These are phyloP conservation scores for Phaseolus coccineus DNA, from an alignment of 331 rosid genomes.

Conservation along the genomic window DNA sequence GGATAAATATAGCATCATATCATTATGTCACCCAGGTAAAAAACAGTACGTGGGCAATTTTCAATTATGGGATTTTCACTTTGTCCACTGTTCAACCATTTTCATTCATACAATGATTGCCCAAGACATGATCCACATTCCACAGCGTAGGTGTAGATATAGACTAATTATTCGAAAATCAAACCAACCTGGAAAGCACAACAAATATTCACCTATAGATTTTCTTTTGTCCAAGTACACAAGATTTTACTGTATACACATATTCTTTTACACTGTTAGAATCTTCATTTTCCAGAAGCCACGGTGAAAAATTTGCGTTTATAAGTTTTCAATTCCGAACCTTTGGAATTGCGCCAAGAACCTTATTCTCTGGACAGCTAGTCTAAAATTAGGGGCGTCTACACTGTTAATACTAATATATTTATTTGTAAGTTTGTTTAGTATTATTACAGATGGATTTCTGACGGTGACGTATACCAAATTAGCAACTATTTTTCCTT, in stretches of 20 bases:
- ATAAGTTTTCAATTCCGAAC: constrained; percentile 15
- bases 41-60: neutral
- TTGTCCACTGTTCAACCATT: constrained; percentile 20
- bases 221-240: constrained; percentile 26
- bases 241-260: constrained; percentile 7
- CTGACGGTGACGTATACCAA: constrained; percentile 51
- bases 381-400: constrained; percentile 26
- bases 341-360: constrained; percentile 32
- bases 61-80: constrained; percentile 29
- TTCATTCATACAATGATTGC: constrained; percentile 40
- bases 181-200: constrained; percentile 46
- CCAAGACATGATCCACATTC: constrained; percentile 34
- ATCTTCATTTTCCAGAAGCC: constrained; percentile 32
- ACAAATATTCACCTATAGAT: neutral
- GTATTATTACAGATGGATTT: constrained; percentile 1
- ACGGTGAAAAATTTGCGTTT: constrained; percentile 12
- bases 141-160: neutral
- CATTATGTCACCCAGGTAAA: neutral
- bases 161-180: constrained; percentile 21
- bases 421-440: constrained; percentile 17
- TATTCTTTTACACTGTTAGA: constrained; percentile 1
- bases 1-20: neutral
- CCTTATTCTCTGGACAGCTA: constrained; percentile 44
- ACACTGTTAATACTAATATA: neutral
- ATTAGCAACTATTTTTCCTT: constrained; percentile 35